Evolutionary conservation across 2,329 filamentous ascomycete genomes (phyloP).

Genomic region (Exophiala bonariae): DNA sequence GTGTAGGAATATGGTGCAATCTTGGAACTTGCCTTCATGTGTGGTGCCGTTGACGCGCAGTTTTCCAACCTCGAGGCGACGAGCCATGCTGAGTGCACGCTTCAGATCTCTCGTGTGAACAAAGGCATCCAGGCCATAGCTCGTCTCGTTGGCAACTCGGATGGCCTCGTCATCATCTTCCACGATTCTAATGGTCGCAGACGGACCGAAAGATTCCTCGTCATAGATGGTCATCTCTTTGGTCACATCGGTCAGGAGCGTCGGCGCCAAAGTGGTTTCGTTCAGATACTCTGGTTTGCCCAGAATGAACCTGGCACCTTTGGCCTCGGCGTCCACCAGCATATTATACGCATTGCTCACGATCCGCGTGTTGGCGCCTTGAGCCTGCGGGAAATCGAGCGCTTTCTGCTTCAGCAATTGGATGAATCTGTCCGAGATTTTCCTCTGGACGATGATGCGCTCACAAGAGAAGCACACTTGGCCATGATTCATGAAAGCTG

Average conservation of each 20-base stretch:
- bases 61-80: slow-evolving; percentile 39
- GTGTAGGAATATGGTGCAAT: too few species aligned
- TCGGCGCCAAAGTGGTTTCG: slow-evolving; percentile 45
- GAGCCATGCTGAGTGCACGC: slow-evolving; percentile 39
- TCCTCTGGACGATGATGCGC: slow-evolving; percentile 64
- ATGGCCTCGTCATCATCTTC: slow-evolving; percentile 39
- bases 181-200: slow-evolving; percentile 40
- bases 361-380: slow-evolving; percentile 1
- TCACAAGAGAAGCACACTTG: slow-evolving; percentile 89
- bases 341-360: background rate
- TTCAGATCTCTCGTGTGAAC: slow-evolving; percentile 42
- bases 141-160: slow-evolving; percentile 37
- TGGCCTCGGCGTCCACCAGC: slow-evolving; percentile 8
- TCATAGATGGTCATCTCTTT: slow-evolving; percentile 60
- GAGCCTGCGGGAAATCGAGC: background rate
- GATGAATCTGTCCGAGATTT: slow-evolving; percentile 55
- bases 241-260: slow-evolving; percentile 59
- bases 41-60: slow-evolving; percentile 2
- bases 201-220: slow-evolving; percentile 50
- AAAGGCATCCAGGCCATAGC: slow-evolving; percentile 41
- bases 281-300: slow-evolving; percentile 6
- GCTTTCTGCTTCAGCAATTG: slow-evolving; percentile 41
- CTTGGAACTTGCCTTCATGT: slow-evolving; percentile 5
- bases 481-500: slow-evolving; percentile 48
- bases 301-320: slow-evolving; percentile 4